Percentiles rank a stretch among this genome's conserved stretches.
phyloP scores from a whole-genome alignment of 176 grass and related monocot species.

The Phoenix roebelenii region DNA sequence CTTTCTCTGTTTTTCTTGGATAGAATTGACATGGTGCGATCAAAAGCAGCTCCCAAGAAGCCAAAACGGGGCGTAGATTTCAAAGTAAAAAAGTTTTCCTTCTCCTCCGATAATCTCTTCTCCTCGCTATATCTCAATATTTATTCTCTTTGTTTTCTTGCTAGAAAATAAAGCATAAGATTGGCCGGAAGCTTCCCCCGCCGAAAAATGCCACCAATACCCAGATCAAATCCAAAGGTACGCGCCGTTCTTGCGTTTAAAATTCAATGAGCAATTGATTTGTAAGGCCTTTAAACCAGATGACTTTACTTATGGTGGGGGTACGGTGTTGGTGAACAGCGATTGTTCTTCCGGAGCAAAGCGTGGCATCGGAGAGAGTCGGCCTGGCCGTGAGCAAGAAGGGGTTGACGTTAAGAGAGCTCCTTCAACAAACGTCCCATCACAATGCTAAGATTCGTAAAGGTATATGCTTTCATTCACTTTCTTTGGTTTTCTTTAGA shows the following conservation, averaged over 20 bases:
- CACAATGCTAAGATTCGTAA: conserved; percentile 49
- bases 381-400: conserved; percentile 76
- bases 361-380: conserved; percentile 59
- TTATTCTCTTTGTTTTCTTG: neutral
- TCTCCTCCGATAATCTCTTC: too few relatives aligned
- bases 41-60: too few relatives aligned
- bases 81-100: too few relatives aligned
- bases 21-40: too few relatives aligned
- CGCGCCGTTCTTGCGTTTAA: neutral
- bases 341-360: conserved; percentile 70
- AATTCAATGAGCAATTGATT: too few relatives aligned
- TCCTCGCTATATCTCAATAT: too few relatives aligned
- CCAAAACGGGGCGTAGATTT: too few relatives aligned
- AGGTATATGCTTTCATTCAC: conserved; percentile 21
- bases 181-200: conserved; percentile 80
- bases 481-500: too few relatives aligned
- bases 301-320: too few relatives aligned
- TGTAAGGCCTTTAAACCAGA: too few relatives aligned
- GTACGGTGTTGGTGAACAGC: neutral
- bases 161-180: conserved; percentile 84
- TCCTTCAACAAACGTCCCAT: conserved; percentile 47
- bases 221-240: conserved; percentile 82
- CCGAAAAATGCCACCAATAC: conserved; percentile 84
- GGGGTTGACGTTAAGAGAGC: conserved; percentile 57
- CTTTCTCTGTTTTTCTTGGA: too few relatives aligned